Evolutionary conservation across 108 stramenopile species (phyloP).

Genomic region (Licmophora abbreviata): DNA sequence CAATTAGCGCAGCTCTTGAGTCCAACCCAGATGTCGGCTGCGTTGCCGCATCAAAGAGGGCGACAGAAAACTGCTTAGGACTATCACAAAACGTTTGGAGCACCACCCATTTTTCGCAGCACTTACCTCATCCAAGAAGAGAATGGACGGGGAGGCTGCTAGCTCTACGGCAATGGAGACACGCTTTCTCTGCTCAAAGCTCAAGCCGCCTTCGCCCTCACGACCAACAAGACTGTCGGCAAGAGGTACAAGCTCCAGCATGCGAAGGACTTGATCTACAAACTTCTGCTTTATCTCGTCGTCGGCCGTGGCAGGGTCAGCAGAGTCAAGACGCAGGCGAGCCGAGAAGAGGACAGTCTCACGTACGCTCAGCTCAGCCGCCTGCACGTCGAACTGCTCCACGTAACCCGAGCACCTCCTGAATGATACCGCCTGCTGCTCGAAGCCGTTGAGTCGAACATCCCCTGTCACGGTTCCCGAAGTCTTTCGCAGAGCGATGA

Average conservation of each 20-base stretch:
- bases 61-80: background rate
- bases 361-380: constrained; percentile 69
- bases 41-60: background rate
- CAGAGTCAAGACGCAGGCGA: constrained; percentile 59
- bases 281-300: constrained; percentile 44
- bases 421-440: constrained; percentile 51
- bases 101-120: background rate
- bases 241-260: constrained; percentile 68
- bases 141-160: constrained; percentile 38
- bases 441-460: constrained; percentile 52
- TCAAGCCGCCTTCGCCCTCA: constrained; percentile 53
- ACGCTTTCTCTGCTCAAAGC: constrained; percentile 68
- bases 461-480: constrained; percentile 51
- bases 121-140: constrained; percentile 65
- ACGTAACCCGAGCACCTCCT: constrained; percentile 77
- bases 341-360: constrained; percentile 89
- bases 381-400: constrained; percentile 87
- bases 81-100: background rate
- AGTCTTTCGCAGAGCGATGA: constrained; percentile 61
- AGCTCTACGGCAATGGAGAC: constrained; percentile 71
- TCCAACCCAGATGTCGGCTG: constrained; percentile 37
- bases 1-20: constrained; percentile 46
- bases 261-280: constrained; percentile 68
- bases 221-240: constrained; percentile 60
- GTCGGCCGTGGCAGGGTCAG: constrained; percentile 23